phyloP scores from a whole-genome alignment of 2,329 filamentous ascomycete genomes.

The Pezicula carpinea region DNA sequence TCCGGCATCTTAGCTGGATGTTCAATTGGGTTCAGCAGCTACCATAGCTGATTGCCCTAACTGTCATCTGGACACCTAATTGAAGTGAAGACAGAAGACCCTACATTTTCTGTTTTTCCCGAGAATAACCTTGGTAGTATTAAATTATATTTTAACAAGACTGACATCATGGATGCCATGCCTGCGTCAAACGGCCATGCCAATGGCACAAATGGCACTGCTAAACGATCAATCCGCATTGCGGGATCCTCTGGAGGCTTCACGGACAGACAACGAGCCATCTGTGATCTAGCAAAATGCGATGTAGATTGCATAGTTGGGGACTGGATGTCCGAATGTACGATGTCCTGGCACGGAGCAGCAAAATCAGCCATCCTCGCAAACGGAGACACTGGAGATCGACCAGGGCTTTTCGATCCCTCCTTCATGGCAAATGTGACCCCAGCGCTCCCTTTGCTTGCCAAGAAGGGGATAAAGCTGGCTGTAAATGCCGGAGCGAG shows the following conservation, averaged over 20 bases:
- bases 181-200: conserved; percentile 3
- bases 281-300: conserved; percentile 33
- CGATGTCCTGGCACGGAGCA: conserved; percentile 27
- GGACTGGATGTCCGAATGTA: conserved; percentile 40
- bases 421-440: conserved; percentile 24
- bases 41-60: too few relatives aligned
- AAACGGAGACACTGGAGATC: neutral
- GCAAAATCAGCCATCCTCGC: conserved; percentile 13
- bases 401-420: conserved; percentile 39
- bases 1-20: too few relatives aligned
- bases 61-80: too few relatives aligned
- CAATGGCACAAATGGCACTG: conserved; percentile 8
- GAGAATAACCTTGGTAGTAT: too few relatives aligned
- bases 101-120: too few relatives aligned
- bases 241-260: conserved; percentile 39
- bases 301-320: conserved; percentile 43
- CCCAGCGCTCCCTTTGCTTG: conserved; percentile 35
- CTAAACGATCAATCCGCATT: conserved; percentile 35
- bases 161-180: conserved; percentile 5
- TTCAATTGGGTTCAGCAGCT: too few relatives aligned
- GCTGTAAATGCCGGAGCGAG: conserved; percentile 48
- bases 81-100: too few relatives aligned
- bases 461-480: conserved; percentile 42
- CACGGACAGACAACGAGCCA: conserved; percentile 38
- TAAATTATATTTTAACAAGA: neutral